Conservation (phyloP, 2,329 filamentous ascomycete genomes). For the Alternaria incomplexa region DNA sequence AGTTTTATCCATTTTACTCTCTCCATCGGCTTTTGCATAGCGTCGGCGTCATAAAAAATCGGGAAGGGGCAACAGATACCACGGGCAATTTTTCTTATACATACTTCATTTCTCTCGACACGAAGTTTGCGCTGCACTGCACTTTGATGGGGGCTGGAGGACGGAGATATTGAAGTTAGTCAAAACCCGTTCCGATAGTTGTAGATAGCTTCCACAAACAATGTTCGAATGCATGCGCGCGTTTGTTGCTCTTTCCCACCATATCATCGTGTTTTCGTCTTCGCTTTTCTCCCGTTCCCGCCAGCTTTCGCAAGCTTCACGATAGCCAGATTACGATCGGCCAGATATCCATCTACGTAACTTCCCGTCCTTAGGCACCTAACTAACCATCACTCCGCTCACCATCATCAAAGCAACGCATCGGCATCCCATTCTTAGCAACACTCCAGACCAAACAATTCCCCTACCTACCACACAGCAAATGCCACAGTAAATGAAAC, state of each 20-base stretch:
- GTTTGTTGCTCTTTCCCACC: slow-evolving; percentile 26
- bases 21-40: slow-evolving; percentile 28
- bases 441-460: not conserved
- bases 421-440: not conserved
- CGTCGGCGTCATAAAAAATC: slow-evolving; percentile 29
- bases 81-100: slow-evolving; percentile 18
- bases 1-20: slow-evolving; percentile 9
- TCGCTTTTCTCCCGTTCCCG: not conserved
- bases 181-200: not conserved
- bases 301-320: not conserved
- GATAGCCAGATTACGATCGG: not conserved
- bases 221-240: slow-evolving; percentile 25
- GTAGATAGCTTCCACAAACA: not conserved
- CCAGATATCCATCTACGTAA: not conserved
- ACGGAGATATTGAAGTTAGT: not conserved
- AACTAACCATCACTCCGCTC: not conserved
- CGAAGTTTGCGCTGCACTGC: not conserved
- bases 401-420: not conserved
- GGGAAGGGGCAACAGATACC: slow-evolving; percentile 20
- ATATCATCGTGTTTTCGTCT: not conserved
- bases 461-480: not conserved
- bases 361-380: not conserved
- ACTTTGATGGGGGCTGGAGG: not conserved
- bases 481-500: slow-evolving; percentile 4
- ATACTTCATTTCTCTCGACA: slow-evolving; percentile 3